Evolutionary conservation across 2,329 filamentous ascomycete genomes (phyloP).

Genomic region (Akanthomyces uredinophilus): DNA sequence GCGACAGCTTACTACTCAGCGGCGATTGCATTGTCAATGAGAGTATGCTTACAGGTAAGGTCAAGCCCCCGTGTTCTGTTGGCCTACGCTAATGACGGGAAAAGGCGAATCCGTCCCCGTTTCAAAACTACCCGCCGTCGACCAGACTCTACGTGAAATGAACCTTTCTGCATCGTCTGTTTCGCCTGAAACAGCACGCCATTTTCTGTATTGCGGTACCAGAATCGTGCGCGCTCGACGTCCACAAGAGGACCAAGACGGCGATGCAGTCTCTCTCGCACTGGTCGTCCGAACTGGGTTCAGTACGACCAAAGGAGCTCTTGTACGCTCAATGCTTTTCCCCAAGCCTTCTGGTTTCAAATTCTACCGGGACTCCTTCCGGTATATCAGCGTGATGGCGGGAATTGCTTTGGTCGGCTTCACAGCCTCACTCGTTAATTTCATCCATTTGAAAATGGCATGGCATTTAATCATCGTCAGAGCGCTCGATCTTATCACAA

Average conservation of each 20-base stretch:
- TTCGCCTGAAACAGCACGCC: constrained; percentile 74
- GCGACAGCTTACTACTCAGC: constrained; percentile 83
- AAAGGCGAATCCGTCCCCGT: constrained; percentile 89
- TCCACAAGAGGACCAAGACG: constrained; percentile 78
- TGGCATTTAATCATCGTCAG: constrained; percentile 91
- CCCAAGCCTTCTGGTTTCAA: constrained; percentile 98
- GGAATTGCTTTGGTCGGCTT: constrained; percentile 82
- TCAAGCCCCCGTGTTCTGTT: constrained; percentile 25
- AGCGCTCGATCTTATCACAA: constrained; percentile 92
- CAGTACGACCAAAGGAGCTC: constrained; percentile 92
- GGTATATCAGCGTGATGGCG: constrained; percentile 96
- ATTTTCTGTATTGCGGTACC: constrained; percentile 92
- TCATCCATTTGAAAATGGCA: constrained; percentile 73
- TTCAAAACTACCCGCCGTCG: constrained; percentile 79
- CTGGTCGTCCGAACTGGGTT: constrained; percentile 93
- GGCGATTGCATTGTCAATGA: constrained; percentile 99
- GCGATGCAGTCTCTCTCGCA: constrained; percentile 85
- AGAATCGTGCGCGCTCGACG: constrained; percentile 88
- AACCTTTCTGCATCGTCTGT: constrained; percentile 78
- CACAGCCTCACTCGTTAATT: constrained; percentile 86
- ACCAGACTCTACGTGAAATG: constrained; percentile 71
- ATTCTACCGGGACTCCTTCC: constrained; percentile 95
- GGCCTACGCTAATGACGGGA: constrained; percentile 11
- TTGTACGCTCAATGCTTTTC: constrained; percentile 97
- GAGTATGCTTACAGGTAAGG: constrained; percentile 81